These are phyloP conservation scores for Fusarium armeniacum DNA, from an alignment of 2,329 filamentous ascomycete species.

Conservation along the genomic window DNA sequence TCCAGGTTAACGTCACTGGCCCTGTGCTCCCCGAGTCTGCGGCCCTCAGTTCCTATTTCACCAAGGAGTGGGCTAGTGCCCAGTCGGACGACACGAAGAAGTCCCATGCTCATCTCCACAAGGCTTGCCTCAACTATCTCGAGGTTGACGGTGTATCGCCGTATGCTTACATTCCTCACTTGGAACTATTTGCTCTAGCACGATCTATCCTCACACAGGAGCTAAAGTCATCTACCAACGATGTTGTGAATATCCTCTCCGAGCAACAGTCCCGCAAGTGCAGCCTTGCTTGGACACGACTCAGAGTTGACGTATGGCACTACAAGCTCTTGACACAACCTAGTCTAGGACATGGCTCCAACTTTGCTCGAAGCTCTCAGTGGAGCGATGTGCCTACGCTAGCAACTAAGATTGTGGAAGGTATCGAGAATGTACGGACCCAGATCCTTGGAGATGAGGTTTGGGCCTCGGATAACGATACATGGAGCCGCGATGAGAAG, in stretches of 20 bases:
- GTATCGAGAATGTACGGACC: conserved; percentile 59
- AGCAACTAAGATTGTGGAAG: conserved; percentile 63
- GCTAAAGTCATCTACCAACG: conserved; percentile 42
- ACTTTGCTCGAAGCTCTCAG: conserved; percentile 68
- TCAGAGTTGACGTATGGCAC: conserved; percentile 80
- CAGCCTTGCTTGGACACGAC: conserved; percentile 70
- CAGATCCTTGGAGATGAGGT: conserved; percentile 56
- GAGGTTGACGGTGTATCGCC: conserved; percentile 87
- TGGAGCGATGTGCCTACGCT: conserved; percentile 72
- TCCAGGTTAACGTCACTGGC: conserved; percentile 90
- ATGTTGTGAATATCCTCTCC: conserved; percentile 48
- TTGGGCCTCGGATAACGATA: conserved; percentile 54
- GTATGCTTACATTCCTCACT: conserved; percentile 85
- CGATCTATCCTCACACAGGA: conserved; percentile 60
- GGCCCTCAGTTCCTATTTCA: conserved; percentile 56
- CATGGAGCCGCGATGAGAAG: conserved; percentile 64
- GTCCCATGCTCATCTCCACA: conserved; percentile 61
- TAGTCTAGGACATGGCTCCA: conserved; percentile 66
- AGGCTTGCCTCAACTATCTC: conserved; percentile 75
- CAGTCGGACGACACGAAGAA: conserved; percentile 16
- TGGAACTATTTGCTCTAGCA: conserved; percentile 87
- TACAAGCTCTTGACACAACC: conserved; percentile 72
- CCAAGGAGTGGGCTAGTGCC: conserved; percentile 56
- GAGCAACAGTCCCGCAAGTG: conserved; percentile 58
- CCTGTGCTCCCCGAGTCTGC: conserved; percentile 71